Conservation (phyloP, 2,329 filamentous ascomycete genomes). For the Ceratocystis papillata region DNA sequence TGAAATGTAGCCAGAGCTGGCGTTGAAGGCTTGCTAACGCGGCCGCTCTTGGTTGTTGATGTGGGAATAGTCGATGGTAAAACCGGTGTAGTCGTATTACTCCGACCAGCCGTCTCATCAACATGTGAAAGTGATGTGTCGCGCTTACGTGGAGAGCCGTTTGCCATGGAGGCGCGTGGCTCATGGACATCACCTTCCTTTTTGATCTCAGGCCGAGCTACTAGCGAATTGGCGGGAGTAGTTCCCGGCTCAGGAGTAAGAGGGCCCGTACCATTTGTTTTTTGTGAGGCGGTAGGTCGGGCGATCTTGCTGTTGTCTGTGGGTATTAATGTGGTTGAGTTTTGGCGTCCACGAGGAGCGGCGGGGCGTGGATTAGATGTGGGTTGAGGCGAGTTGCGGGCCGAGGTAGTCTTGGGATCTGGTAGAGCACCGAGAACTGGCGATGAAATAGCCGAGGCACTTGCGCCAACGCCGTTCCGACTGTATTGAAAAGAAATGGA, state of each 20-base stretch:
- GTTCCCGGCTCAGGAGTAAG: slow-evolving; percentile 33
- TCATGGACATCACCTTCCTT: slow-evolving; percentile 40
- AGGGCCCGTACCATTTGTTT: slow-evolving; percentile 43
- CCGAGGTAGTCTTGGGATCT: slow-evolving; percentile 42
- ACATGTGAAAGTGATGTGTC: slow-evolving; percentile 12
- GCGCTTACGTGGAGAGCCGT: slow-evolving; percentile 21
- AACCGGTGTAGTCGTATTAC: slow-evolving; percentile 35
- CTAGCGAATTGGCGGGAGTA: slow-evolving; percentile 28
- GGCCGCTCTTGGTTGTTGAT: slow-evolving; percentile 54
- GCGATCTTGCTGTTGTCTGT: slow-evolving; percentile 43
- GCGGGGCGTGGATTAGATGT: slow-evolving; percentile 47
- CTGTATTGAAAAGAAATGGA: slow-evolving; percentile 25
- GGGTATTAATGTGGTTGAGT: slow-evolving; percentile 51
- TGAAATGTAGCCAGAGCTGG: slow-evolving; percentile 50
- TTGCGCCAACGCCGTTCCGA: slow-evolving; percentile 39
- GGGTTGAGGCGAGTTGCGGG: slow-evolving; percentile 19
- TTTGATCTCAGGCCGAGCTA: slow-evolving; percentile 27
- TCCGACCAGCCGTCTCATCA: slow-evolving; percentile 23
- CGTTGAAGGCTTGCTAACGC: slow-evolving; percentile 56
- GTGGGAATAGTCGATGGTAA: slow-evolving; percentile 34
- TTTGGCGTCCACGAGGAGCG: slow-evolving; percentile 64
- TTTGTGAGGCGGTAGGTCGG: slow-evolving; percentile 51
- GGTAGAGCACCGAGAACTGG: slow-evolving; percentile 60
- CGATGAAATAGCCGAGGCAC: slow-evolving; percentile 63
- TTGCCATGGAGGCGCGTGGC: slow-evolving; percentile 22